These are phyloP conservation scores for Stemphylium beticola DNA, from an alignment of 2,329 filamentous ascomycete genomes.

Conservation along the genomic window DNA sequence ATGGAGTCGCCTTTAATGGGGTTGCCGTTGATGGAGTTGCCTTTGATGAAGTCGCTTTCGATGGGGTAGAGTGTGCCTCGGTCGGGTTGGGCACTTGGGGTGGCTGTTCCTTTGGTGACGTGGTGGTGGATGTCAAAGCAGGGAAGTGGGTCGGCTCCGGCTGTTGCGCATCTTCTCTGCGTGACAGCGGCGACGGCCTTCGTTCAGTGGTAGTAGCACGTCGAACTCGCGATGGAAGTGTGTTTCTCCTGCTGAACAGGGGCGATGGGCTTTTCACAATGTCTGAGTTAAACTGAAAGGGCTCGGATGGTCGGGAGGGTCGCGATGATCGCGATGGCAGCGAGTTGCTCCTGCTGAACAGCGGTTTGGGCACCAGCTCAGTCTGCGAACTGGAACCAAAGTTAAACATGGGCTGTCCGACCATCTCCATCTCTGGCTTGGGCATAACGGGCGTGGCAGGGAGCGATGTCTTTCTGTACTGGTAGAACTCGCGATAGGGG, in stretches of 20 bases:
- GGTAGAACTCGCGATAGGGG: constrained; percentile 21
- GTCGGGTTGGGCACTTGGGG: background rate
- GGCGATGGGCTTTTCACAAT: constrained; percentile 21
- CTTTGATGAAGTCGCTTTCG: background rate
- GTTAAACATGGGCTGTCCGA: constrained; percentile 14
- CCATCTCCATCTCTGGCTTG: constrained; percentile 13
- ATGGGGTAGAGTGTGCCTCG: constrained; percentile 1
- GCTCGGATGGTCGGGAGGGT: constrained; percentile 13
- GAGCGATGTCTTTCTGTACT: constrained; percentile 20
- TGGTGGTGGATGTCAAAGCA: background rate
- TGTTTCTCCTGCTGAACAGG: constrained; percentile 33
- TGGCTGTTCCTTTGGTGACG: constrained; percentile 6
- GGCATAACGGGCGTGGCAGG: constrained; percentile 12
- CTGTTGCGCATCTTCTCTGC: constrained; percentile 24
- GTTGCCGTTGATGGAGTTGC: background rate
- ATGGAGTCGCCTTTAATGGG: background rate
- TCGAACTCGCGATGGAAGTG: constrained; percentile 23
- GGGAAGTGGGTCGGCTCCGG: constrained; percentile 17
- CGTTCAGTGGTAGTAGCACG: constrained; percentile 26
- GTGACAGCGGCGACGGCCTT: constrained; percentile 33
- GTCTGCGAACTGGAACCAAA: constrained; percentile 13
- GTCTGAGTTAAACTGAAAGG: constrained; percentile 26
- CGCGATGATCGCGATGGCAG: constrained; percentile 16
- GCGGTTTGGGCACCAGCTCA: constrained; percentile 32
- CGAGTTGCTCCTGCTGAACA: constrained; percentile 32